Conservation (phyloP, 2,329 filamentous ascomycete species). For the Aspergillus quadrilineatus region DNA sequence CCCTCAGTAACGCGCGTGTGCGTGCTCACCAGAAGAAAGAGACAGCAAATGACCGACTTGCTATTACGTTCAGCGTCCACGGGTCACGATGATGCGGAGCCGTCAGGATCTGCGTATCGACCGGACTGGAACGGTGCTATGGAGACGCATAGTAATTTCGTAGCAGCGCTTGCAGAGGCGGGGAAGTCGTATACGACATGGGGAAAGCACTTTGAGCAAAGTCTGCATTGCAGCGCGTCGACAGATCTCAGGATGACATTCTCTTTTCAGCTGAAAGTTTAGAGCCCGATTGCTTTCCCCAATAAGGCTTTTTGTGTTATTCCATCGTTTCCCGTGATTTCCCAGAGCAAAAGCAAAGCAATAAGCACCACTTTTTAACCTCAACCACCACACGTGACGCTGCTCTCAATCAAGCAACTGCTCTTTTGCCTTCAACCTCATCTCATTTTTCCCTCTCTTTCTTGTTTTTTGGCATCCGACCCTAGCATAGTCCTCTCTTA, state of each 20-base stretch:
- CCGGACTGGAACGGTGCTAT: slow-evolving; percentile 12
- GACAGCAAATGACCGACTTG: background rate
- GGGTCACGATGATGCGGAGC: slow-evolving; percentile 4
- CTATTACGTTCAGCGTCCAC: background rate
- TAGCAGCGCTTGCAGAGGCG: slow-evolving; percentile 3
- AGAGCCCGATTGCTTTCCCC: background rate
- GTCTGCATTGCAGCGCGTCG: slow-evolving; percentile 12
- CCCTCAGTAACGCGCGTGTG: slow-evolving; percentile 6
- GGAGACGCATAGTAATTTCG: background rate
- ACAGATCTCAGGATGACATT: background rate
- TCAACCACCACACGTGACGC: slow-evolving; percentile 23
- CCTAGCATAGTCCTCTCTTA: background rate
- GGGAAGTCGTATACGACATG: slow-evolving; percentile 9
- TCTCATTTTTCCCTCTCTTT: slow-evolving; percentile 2
- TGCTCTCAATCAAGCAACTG: slow-evolving; percentile 16
- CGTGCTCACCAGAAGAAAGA: background rate
- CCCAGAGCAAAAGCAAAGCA: background rate
- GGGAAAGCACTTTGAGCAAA: background rate
- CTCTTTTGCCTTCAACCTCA: slow-evolving; percentile 6
- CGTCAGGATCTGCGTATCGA: slow-evolving; percentile 7
- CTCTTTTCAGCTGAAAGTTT: background rate
- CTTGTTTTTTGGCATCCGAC: slow-evolving; percentile 2
- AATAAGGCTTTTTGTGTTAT: background rate
- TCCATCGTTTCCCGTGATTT: background rate
- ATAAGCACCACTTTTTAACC: background rate